A percentile compares a stretch with the other conserved stretches of the same genome.
phyloP scores from a whole-genome alignment of 805 yeast genomes.

The Limtongia smithiae region DNA sequence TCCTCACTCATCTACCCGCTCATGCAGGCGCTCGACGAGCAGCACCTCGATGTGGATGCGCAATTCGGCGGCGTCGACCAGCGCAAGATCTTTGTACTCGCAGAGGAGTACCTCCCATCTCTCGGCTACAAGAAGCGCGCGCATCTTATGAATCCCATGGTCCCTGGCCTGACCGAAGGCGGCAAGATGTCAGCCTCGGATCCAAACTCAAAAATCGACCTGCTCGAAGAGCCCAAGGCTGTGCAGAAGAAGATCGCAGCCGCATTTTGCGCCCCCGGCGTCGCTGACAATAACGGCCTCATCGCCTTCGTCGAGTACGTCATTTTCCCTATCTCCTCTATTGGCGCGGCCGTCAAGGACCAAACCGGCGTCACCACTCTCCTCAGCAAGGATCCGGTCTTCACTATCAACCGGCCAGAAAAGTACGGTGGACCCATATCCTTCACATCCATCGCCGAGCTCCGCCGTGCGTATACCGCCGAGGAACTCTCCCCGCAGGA shows the following conservation, averaged over 20 bases:
- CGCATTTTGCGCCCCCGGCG: constrained; percentile 96
- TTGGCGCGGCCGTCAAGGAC: constrained; percentile 35
- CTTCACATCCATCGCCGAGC: constrained; percentile 60
- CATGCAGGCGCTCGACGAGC: constrained; percentile 98
- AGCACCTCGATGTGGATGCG: constrained; percentile 79
- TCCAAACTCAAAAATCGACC: constrained; percentile 94
- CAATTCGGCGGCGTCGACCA: constrained; percentile 99
- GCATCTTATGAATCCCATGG: constrained; percentile 98
- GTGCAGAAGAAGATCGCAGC: constrained; percentile 87
- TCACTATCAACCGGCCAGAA: constrained; percentile 86
- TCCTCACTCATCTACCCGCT: constrained; percentile 94
- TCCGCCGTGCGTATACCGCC: constrained; percentile 67
- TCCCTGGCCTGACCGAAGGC: constrained; percentile 94
- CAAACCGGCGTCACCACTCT: constrained; percentile 32
- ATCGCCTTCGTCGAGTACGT: constrained; percentile 82
- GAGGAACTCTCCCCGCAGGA: constrained; percentile 86
- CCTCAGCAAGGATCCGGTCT: constrained; percentile 46
- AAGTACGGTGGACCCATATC: constrained; percentile 92
- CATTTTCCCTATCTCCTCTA: constrained; percentile 77
- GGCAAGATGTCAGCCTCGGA: constrained; percentile 98
- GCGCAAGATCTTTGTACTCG: constrained; percentile 93
- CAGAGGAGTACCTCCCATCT: constrained; percentile 85
- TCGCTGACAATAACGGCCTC: constrained; percentile 84
- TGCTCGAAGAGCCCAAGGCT: constrained; percentile 80
- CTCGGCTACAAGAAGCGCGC: constrained; percentile 96